Base-by-base conservation (phyloP, 2,329 filamentous ascomycete species). In the Trichoderma simmonsii region DNA sequence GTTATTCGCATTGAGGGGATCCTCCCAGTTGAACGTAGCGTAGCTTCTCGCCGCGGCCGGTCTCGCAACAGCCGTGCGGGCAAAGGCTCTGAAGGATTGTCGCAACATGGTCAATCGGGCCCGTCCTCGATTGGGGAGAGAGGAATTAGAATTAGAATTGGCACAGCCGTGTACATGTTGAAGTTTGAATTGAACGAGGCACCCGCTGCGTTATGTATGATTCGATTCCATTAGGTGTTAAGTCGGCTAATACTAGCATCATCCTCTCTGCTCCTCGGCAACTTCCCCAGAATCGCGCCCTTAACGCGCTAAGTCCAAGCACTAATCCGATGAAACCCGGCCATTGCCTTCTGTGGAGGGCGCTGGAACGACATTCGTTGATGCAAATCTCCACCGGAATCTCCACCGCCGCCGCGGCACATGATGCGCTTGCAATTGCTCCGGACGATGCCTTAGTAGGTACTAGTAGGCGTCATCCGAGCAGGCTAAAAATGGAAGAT, bases 21-120 rank as follows among this genome's bases (percentile, higher is more conserved):
- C 96, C 80, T 96, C 89, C 95, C 96, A 99, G 81, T 97, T 90
- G 81, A 98, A 98, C 24, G 76, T 75, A 57, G 82, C 81, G 74
- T 81, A 83, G 73, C 78, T 75, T 71, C 81, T 77, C 61, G 73
- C 75, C 71, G 75, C 77, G 57, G 74, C 76, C 72, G 77, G 75
- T 73, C 76, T 39, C 43, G 77, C 74, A 70, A 74, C 73, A 61
- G 75, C 73, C 63, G 71, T 77, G 74, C 78, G 75, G 60, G 75
- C 74, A 74, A 77, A 75, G 66, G 76, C 75, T 75, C 79, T 77
- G 43, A 81, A 75, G 30, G 78, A 75, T 64, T 79, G 77, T 72
- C 79, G 77, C 39, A 80, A 78, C 80, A 81, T 71, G 24, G 26
- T 56, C 60, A 57, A 48, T 54, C 3, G 43, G 57, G n/a, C 26